phyloP scores from a whole-genome alignment of 345 rosid species.

The Citrus trifoliata region DNA sequence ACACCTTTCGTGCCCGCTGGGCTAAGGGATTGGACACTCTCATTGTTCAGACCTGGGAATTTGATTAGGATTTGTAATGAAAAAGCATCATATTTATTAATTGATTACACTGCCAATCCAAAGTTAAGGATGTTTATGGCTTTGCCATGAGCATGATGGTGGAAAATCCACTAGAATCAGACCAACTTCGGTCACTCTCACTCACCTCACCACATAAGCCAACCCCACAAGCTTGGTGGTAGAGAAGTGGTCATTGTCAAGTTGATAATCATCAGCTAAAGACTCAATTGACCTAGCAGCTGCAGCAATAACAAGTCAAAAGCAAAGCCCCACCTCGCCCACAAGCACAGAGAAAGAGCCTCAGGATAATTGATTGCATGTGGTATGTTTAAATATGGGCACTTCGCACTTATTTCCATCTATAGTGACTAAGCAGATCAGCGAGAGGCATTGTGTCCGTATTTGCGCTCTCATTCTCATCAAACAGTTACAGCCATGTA shows the following conservation, averaged over 20 bases:
- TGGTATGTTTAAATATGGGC: conserved; percentile 16
- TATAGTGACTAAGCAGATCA: neutral
- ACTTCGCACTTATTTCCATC: neutral
- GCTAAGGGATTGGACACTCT: neutral
- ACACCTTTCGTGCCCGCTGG: neutral
- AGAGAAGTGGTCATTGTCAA: neutral
- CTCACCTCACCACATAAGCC: neutral
- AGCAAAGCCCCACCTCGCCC: neutral
- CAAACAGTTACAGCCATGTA: neutral
- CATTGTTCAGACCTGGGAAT: neutral
- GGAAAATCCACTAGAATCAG: neutral
- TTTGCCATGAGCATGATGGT: neutral
- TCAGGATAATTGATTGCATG: conserved; percentile 18
- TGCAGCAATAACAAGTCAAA: neutral
- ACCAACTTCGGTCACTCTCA: neutral
- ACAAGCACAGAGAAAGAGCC: neutral
- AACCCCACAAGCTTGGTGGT: neutral
- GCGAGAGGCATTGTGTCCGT: neutral
- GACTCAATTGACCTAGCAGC: neutral
- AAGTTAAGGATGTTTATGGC: neutral
- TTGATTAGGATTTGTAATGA: neutral
- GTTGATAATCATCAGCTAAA: neutral
- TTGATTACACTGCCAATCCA: neutral
- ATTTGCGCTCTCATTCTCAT: neutral
- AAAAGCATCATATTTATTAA: neutral